Evolutionary conservation across 2,329 filamentous ascomycete genomes (phyloP).

Genomic region (Claviceps monticola): DNA sequence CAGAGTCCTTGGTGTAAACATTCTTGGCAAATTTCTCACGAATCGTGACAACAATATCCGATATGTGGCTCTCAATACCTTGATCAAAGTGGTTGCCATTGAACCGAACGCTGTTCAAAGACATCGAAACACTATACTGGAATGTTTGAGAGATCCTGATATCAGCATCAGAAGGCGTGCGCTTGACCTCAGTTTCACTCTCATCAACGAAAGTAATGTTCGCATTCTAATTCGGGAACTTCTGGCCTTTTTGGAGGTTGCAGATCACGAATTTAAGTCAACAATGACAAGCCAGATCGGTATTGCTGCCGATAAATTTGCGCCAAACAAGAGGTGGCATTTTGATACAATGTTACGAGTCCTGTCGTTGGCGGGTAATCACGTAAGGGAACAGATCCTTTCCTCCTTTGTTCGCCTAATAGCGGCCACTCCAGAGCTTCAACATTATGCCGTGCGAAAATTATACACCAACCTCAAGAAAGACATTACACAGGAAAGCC

Average conservation of each 20-base stretch:
- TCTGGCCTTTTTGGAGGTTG: conserved; percentile 87
- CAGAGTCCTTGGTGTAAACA: conserved; percentile 90
- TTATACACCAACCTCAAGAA: conserved; percentile 83
- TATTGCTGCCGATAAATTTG: conserved; percentile 88
- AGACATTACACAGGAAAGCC: conserved; percentile 92
- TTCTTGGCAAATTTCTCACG: conserved; percentile 93
- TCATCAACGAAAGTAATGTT: conserved; percentile 95
- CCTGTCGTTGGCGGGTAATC: conserved; percentile 84
- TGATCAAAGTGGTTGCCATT: conserved; percentile 96
- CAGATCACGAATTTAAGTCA: conserved; percentile 97
- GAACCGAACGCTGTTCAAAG: conserved; percentile 95
- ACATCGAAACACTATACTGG: conserved; percentile 92
- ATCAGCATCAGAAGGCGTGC: conserved; percentile 93
- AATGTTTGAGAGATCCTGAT: conserved; percentile 91
- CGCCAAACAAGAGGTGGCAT: conserved; percentile 96
- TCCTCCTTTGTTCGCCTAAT: conserved; percentile 94
- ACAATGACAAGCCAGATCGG: conserved; percentile 98
- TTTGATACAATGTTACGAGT: conserved; percentile 95
- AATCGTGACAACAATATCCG: conserved; percentile 99
- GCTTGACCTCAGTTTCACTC: conserved; percentile 92
- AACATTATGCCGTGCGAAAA: conserved; percentile 94
- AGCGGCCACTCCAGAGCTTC: conserved; percentile 83
- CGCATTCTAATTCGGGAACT: conserved; percentile 86
- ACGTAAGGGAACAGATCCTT: conserved; percentile 93
- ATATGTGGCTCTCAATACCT: conserved; percentile 91